Base-by-base conservation (phyloP, 176 grass and related monocot species). In the Carex scoparia region DNA sequence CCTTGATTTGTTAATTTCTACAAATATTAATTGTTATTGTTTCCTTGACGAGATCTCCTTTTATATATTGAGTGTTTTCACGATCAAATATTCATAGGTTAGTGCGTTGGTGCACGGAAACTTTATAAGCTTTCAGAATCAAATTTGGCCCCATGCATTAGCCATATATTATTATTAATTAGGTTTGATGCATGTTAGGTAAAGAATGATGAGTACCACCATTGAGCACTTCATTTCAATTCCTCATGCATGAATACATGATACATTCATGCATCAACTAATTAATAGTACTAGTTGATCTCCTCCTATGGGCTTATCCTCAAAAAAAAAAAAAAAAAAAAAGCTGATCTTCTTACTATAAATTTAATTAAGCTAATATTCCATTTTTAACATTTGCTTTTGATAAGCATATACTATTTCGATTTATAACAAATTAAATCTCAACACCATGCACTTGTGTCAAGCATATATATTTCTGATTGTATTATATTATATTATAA, bases 181-280 rank as follows among this genome's bases (percentile, higher is more conserved):
- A 81, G 86, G 70, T 84, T 40, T 40, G 73, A 87, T 86, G 64
- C 60, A 85, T 84, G 23, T 88, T 85, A 90, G 85, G 87, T 87
- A 91, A 83, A 84, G 72, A 33, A 79, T 79, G 46, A 73, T 81
- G 80, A 48, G 51, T 84, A 11, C 46, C 82, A 79, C 4, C 33
- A 49, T 82, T 51, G 38, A 61, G 60, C 79, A 82, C 37, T 82
- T 51, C 48, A 10, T 51, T 51, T 51, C 2, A 10, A 2, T 51
- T 64, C 11, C 49, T 71, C 2, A 46, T 46, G 1, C 5, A 67
- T 67, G 9, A 0, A 40, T 40, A 4, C 38, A 40, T 40, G 38
- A 15, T 38, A 4, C 8, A 69, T 69, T 4, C 1, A 16, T 38
- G 31, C 48, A 51, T 51, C 48, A 51, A 51, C 9, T 51, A 49